Base-by-base conservation (phyloP, 1,139 yeast genomes). In the Kodamaea alishanica region DNA sequence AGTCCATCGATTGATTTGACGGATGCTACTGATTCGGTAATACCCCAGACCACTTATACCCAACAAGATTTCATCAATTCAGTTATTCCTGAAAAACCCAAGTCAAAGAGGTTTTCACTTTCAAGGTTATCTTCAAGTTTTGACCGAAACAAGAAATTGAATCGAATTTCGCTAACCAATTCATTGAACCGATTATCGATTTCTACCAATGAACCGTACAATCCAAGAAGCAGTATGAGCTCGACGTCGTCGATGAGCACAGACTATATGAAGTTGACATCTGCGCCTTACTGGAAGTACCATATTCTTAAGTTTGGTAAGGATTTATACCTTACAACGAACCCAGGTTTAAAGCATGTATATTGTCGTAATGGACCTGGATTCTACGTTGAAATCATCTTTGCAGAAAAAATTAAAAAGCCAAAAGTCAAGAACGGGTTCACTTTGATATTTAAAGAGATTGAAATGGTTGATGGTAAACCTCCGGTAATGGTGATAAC, bases 331-430 rank as follows among this genome's bases (percentile, higher is more conserved):
- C 51, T 79, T 24, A 72, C 84, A 1, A 79, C 85, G 1, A 80
- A 78, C 48, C 85, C 85, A 0, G 77, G 75, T 22, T 57, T 66
- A 26, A 70, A 73, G 44, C 84, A 79, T 50, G 56, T 74, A 34
- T 75, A 72, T 48, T 73, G 82, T 42, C 60, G 83, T 15, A 65
- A 68, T 49, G 83, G 76, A 0, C 84, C 84, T 0, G 79, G 84
- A 1, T 75, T 70, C 50, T 75, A 67, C 44, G 73, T 78, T 4
- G 72, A 72, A 38, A 55, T 76, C 2, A 55, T 58, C 26, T 49
- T 42, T 26, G 49, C 55, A 5, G 50, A 47, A 22, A 33, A 29
- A 28, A 37, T 12, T 44, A 44, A 46, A 30, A 38, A 36, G 32
- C 46, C 43, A 10, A 43, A 37, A 20, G 33, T 42, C 30, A 33